Percentiles rank a stretch among this genome's conserved stretches.
Evolutionary conservation across 2,329 filamentous ascomycete genomes (phyloP).

Genomic region (Colletotrichum sojae): DNA sequence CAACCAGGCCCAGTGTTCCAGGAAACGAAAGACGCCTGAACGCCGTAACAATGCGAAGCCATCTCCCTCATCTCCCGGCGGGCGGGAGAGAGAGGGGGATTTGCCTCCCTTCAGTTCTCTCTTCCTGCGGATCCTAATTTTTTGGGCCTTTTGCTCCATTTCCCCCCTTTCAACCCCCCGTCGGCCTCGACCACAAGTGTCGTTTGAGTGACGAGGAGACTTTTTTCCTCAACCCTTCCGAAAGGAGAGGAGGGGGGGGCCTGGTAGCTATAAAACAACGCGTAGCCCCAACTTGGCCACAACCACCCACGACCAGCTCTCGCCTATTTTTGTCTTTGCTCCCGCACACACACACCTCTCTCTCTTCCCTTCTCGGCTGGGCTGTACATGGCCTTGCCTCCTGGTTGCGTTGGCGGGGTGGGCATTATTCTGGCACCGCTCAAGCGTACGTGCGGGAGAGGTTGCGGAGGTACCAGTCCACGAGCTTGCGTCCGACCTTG

Average conservation of each 20-base stretch:
- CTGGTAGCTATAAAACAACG: constrained; percentile 13
- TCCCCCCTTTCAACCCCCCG: neutral
- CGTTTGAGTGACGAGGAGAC: constrained; percentile 26
- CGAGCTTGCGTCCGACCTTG: constrained; percentile 96
- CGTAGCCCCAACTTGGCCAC: neutral
- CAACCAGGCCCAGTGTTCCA: constrained; percentile 42
- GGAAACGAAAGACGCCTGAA: constrained; percentile 42
- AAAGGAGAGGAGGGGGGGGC: neutral
- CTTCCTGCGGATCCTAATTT: constrained; percentile 1
- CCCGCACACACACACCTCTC: too few relatives aligned
- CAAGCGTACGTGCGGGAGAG: constrained; percentile 91
- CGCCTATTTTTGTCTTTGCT: too few relatives aligned
- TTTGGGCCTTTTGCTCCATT: constrained; percentile 1
- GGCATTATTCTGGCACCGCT: constrained; percentile 3
- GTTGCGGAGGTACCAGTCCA: constrained; percentile 99
- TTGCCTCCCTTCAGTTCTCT: neutral
- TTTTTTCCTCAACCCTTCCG: neutral
- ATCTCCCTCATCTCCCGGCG: constrained; percentile 17
- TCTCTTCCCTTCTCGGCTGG: constrained; percentile 36
- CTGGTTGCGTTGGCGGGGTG: constrained; percentile 25
- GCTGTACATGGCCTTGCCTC: constrained; percentile 21
- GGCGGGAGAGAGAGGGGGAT: neutral
- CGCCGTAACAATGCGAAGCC: constrained; percentile 41
- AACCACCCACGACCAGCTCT: constrained; percentile 25
- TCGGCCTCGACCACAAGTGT: constrained; percentile 36